Percentiles rank a stretch among this genome's conserved stretches.
Conservation (phyloP, 2,329 filamentous ascomycete species). For the Geoglossum cookeanum region DNA sequence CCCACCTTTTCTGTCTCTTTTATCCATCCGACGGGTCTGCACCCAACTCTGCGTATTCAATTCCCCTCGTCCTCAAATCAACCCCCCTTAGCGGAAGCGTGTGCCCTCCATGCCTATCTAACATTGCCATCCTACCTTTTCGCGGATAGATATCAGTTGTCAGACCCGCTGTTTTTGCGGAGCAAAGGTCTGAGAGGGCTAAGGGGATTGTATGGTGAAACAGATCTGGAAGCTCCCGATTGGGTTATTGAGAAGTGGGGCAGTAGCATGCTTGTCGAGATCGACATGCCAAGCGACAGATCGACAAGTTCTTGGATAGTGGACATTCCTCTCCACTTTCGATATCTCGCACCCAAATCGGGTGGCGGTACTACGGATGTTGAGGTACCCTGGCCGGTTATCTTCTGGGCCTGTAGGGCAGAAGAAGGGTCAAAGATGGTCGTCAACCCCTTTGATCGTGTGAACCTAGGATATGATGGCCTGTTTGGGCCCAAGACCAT, state of each 20-base stretch:
- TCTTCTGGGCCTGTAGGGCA: slow-evolving; percentile 79
- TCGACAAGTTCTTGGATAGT: slow-evolving; percentile 36
- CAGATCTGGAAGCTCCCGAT: slow-evolving; percentile 78
- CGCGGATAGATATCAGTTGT: slow-evolving; percentile 71
- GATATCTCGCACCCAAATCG: slow-evolving; percentile 49
- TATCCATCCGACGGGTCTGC: slow-evolving; percentile 55
- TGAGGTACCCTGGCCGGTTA: slow-evolving; percentile 56
- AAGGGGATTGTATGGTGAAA: slow-evolving; percentile 50
- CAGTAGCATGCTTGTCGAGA: slow-evolving; percentile 54
- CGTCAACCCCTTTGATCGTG: slow-evolving; percentile 67
- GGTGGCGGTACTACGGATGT: slow-evolving; percentile 33
- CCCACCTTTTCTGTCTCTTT: slow-evolving; percentile 45
- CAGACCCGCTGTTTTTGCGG: slow-evolving; percentile 53
- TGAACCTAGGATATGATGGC: slow-evolving; percentile 69
- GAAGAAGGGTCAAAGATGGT: slow-evolving; percentile 47
- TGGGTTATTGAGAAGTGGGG: slow-evolving; percentile 67
- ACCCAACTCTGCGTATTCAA: slow-evolving; percentile 56
- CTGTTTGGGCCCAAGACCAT: slow-evolving; percentile 58
- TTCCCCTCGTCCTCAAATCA: slow-evolving; percentile 33
- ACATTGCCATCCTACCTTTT: slow-evolving; percentile 70
- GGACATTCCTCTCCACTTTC: slow-evolving; percentile 65
- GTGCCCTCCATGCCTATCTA: slow-evolving; percentile 59
- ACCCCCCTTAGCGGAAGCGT: slow-evolving; percentile 30
- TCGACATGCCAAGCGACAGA: slow-evolving; percentile 34
- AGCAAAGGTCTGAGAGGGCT: slow-evolving; percentile 61